These are phyloP conservation scores for Pyrenophora tritici-repentis DNA, from an alignment of 2,329 filamentous ascomycete genomes.

Conservation along the genomic window DNA sequence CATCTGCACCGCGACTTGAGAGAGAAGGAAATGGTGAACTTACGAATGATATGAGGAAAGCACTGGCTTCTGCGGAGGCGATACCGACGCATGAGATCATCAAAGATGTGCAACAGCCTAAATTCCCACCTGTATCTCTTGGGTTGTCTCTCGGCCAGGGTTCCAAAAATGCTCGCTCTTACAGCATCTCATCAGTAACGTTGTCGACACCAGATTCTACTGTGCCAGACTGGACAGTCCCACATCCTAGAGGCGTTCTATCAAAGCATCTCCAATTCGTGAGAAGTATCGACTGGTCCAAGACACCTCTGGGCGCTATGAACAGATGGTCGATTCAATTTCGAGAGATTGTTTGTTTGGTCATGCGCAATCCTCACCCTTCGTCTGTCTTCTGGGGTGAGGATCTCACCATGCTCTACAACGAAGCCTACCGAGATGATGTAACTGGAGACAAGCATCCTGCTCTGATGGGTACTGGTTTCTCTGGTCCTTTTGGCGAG, in stretches of 20 bases:
- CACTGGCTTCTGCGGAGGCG: slow-evolving; percentile 8
- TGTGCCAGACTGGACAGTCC: slow-evolving; percentile 36
- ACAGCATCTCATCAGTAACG: slow-evolving; percentile 26
- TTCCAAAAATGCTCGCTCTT: slow-evolving; percentile 19
- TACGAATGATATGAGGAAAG: slow-evolving; percentile 5
- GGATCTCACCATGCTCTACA: slow-evolving; percentile 46
- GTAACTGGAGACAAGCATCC: slow-evolving; percentile 38
- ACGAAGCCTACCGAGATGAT: slow-evolving; percentile 46
- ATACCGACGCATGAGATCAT: slow-evolving; percentile 2
- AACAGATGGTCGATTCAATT: slow-evolving; percentile 55
- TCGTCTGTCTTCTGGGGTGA: slow-evolving; percentile 44
- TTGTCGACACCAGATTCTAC: slow-evolving; percentile 28
- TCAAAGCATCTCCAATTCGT: slow-evolving; percentile 44
- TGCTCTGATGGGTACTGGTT: slow-evolving; percentile 40
- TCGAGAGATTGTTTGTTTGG: slow-evolving; percentile 47
- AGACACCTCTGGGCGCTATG: slow-evolving; percentile 56
- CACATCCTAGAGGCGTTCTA: slow-evolving; percentile 28
- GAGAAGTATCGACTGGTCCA: slow-evolving; percentile 54
- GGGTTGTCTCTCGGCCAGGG: slow-evolving; percentile 18
- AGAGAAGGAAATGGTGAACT: background rate
- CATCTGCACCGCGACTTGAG: background rate
- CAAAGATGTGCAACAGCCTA: slow-evolving; percentile 8
- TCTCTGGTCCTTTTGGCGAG: slow-evolving; percentile 44
- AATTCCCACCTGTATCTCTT: slow-evolving; percentile 10
- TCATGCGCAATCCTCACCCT: slow-evolving; percentile 42